These are phyloP conservation scores for Scheffersomyces cryptocercus DNA, from an alignment of 1,139 yeast genomes.

Conservation along the genomic window DNA sequence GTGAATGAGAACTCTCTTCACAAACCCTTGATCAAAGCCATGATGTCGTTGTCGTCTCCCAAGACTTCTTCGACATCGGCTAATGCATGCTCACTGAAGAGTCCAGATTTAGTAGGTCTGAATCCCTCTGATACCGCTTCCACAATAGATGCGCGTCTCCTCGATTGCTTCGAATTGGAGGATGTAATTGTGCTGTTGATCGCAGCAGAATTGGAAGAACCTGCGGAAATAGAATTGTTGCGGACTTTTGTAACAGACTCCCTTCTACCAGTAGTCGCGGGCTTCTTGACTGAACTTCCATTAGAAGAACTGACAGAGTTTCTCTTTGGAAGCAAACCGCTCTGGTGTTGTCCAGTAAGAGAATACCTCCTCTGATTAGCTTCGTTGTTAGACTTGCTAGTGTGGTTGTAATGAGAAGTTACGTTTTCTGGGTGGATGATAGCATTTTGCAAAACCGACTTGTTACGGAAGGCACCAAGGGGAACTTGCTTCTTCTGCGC, in stretches of 20 bases:
- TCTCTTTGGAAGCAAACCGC: slow-evolving; percentile 7
- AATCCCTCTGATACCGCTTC: slow-evolving; percentile 78
- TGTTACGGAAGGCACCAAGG: slow-evolving; percentile 84
- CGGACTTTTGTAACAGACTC: too few species aligned
- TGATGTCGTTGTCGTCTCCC: slow-evolving; percentile 48
- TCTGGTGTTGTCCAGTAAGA: slow-evolving; percentile 9
- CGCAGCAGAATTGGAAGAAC: slow-evolving; percentile 4
- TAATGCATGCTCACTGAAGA: slow-evolving; percentile 70
- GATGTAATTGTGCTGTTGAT: slow-evolving; percentile 12
- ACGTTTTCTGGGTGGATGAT: slow-evolving; percentile 23
- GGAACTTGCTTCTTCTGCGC: slow-evolving; percentile 64
- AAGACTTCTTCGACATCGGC: slow-evolving; percentile 67
- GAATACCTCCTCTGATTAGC: slow-evolving; percentile 17
- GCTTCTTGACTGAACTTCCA: slow-evolving; percentile 2
- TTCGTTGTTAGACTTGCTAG: slow-evolving; percentile 22
- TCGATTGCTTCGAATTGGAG: slow-evolving; percentile 27
- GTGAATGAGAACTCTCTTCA: slow-evolving; percentile 10
- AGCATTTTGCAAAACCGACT: slow-evolving; percentile 50
- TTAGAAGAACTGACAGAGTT: slow-evolving; percentile 8
- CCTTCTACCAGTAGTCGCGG: slow-evolving; percentile 7
- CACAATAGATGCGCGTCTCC: slow-evolving; percentile 62
- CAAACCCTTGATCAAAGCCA: slow-evolving; percentile 48
- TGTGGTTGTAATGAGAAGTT: slow-evolving; percentile 24
- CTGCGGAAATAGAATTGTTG: slow-evolving; percentile 6
- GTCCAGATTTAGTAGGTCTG: slow-evolving; percentile 70